Evolutionary conservation across 2,329 filamentous ascomycete species (phyloP).

Genomic region (Triangularia setosa): DNA sequence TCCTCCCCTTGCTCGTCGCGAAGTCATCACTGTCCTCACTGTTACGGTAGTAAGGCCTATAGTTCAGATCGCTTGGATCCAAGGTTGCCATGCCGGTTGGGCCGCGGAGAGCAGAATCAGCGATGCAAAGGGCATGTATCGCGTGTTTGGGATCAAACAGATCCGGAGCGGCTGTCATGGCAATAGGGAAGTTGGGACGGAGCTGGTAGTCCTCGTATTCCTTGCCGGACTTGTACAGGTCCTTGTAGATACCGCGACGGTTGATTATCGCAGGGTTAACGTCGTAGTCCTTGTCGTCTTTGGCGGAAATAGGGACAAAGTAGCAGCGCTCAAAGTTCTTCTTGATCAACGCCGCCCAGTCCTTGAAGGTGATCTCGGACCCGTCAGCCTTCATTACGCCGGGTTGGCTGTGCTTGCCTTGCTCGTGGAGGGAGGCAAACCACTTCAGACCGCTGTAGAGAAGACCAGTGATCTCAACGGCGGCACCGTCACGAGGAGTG

Average conservation of each 20-base stretch:
- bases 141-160: conserved; percentile 80
- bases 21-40: conserved; percentile 90
- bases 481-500: conserved; percentile 93
- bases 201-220: conserved; percentile 98
- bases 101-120: conserved; percentile 75
- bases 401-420: conserved; percentile 68
- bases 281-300: conserved; percentile 73
- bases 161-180: conserved; percentile 88
- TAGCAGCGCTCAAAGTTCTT: conserved; percentile 88
- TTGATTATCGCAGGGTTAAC: conserved; percentile 78
- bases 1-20: conserved; percentile 85
- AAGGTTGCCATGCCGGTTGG: conserved; percentile 94
- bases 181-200: conserved; percentile 88
- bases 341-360: conserved; percentile 79
- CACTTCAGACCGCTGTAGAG: conserved; percentile 85
- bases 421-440: conserved; percentile 63
- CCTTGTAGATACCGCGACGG: conserved; percentile 95
- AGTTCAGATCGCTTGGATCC: conserved; percentile 88
- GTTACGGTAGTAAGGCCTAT: conserved; percentile 92
- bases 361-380: conserved; percentile 60
- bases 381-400: conserved; percentile 66
- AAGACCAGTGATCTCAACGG: conserved; percentile 90
- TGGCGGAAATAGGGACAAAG: conserved; percentile 68
- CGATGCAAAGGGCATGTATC: conserved; percentile 71
- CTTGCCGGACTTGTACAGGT: conserved; percentile 88